Evolutionary conservation across 1,139 yeast species (phyloP).

Genomic region (Tardiomyces digboiensis): DNA sequence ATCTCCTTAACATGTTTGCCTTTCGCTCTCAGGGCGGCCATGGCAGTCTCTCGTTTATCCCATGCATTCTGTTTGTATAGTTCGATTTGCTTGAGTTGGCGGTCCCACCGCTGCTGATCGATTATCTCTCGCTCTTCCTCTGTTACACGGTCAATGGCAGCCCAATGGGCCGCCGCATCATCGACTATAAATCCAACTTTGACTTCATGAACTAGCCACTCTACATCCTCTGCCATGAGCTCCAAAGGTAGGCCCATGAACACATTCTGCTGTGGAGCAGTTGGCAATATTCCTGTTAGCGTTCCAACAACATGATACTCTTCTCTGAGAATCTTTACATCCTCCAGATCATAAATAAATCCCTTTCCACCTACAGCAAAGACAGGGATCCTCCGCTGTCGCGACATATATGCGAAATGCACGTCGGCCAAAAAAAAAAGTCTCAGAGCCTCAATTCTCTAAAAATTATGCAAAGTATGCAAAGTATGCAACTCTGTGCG

Average conservation of each 20-base stretch:
- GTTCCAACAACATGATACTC: constrained; percentile 56
- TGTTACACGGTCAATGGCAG: constrained; percentile 11
- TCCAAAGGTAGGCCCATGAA: constrained; percentile 78
- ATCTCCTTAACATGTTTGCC: constrained; percentile 5
- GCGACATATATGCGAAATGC: too few relatives aligned
- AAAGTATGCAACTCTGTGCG: too few relatives aligned
- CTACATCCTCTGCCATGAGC: constrained; percentile 61
- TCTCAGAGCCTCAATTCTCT: too few relatives aligned
- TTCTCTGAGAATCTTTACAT: constrained; percentile 44
- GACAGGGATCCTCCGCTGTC: constrained; percentile 23
- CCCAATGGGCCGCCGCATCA: constrained; percentile 19
- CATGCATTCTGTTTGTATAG: constrained; percentile 14
- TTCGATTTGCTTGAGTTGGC: constrained; percentile 10
- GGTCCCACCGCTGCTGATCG: constrained; percentile 6
- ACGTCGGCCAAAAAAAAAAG: too few relatives aligned
- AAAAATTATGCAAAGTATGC: too few relatives aligned
- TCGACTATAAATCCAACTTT: constrained; percentile 24
- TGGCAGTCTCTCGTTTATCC: constrained; percentile 15
- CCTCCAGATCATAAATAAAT: constrained; percentile 44
- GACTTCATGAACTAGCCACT: constrained; percentile 47
- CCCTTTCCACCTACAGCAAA: constrained; percentile 38
- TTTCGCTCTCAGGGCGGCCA: constrained; percentile 10
- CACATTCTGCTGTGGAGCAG: constrained; percentile 85
- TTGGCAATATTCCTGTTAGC: constrained; percentile 71
- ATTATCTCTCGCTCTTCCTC: constrained; percentile 10